phyloP scores from a whole-genome alignment of 805 yeast genomes.

The Starmera quercuum region DNA sequence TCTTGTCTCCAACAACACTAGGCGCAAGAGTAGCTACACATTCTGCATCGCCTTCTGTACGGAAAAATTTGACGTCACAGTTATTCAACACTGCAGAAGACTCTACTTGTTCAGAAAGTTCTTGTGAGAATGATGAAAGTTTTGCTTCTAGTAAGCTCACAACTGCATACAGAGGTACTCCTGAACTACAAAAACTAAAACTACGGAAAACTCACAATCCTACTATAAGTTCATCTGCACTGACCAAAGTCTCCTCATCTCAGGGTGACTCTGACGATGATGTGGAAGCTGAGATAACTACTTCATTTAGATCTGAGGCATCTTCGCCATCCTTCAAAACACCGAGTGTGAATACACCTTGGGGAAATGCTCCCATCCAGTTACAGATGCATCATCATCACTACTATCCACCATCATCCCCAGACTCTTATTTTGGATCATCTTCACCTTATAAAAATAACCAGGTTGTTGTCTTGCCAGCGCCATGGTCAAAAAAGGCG shows the following conservation, averaged over 20 bases:
- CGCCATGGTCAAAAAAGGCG: slow-evolving; percentile 50
- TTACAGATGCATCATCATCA: slow-evolving; percentile 40
- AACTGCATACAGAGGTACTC: neutral
- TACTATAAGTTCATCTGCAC: neutral
- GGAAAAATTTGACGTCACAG: neutral
- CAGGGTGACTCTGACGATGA: neutral
- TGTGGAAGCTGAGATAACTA: neutral
- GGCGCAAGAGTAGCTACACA: slow-evolving; percentile 12
- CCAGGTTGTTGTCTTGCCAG: slow-evolving; percentile 33
- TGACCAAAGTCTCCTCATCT: neutral
- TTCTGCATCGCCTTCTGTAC: neutral
- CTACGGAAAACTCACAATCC: neutral
- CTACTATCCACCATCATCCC: slow-evolving; percentile 24
- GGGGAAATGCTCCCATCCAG: slow-evolving; percentile 15
- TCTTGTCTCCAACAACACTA: slow-evolving; percentile 17
- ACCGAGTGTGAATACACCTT: slow-evolving; percentile 1
- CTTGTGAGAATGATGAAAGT: neutral
- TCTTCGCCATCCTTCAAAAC: neutral
- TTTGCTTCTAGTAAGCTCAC: neutral
- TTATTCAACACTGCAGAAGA: neutral
- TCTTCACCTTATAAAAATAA: slow-evolving; percentile 2
- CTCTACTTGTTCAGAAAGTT: neutral
- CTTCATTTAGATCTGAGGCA: neutral
- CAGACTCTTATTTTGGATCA: neutral
- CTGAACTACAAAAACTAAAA: neutral